Evolutionary conservation across 805 yeast genomes (phyloP).

Genomic region (Soucietia sequanensis): DNA sequence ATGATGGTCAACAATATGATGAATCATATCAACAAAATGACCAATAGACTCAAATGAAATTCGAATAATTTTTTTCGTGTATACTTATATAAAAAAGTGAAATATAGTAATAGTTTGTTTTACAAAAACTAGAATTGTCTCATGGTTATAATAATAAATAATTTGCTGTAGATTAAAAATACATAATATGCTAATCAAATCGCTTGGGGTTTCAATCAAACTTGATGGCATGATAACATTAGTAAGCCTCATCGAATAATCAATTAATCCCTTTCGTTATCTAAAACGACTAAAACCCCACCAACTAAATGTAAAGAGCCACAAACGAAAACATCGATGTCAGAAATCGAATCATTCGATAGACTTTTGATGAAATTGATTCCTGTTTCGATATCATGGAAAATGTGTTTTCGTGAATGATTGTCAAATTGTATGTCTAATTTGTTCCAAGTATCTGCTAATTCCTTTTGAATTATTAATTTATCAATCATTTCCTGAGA

Average conservation of each 20-base stretch:
- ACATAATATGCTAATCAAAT: no score
- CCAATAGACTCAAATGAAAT: constrained; percentile 4
- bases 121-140: no score
- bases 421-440: constrained; percentile 37
- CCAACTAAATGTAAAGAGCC: constrained; percentile 96
- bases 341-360: constrained; percentile 29
- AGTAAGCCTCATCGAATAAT: no score
- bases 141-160: no score
- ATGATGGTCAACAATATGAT: neutral
- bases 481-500: constrained; percentile 75
- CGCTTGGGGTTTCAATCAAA: no score
- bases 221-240: no score
- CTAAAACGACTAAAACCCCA: constrained; percentile 84
- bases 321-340: constrained; percentile 78
- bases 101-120: no score
- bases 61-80: no score
- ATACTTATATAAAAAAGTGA: no score
- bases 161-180: no score
- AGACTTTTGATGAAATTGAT: constrained; percentile 51
- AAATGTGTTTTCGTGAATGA: constrained; percentile 47
- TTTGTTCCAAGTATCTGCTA: constrained; percentile 68
- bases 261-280: constrained; percentile 39
- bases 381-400: constrained; percentile 75
- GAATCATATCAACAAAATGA: neutral
- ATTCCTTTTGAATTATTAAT: constrained; percentile 74